Conservation (phyloP, 371 early-diverging fungal species). For the Saksenaea oblongispora region DNA sequence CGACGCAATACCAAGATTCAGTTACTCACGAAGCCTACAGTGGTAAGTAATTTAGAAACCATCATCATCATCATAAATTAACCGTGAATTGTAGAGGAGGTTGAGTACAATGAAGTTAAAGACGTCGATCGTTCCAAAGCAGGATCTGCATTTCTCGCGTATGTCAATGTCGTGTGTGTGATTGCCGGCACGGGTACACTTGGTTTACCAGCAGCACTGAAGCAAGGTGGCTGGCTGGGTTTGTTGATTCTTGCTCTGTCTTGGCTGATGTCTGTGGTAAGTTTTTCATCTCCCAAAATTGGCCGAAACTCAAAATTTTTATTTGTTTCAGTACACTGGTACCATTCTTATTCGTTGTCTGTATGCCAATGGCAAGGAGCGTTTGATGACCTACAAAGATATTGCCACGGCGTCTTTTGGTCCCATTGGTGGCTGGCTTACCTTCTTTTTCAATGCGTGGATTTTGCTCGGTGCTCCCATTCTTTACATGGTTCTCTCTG, state of each 20-base stretch:
- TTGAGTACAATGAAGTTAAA: constrained; percentile 15
- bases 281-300: neutral
- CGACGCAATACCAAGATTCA: neutral
- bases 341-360: constrained; percentile 34
- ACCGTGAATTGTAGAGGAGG: constrained; percentile 4
- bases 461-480: constrained; percentile 54
- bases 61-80: neutral
- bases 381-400: constrained; percentile 41
- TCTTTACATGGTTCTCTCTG: constrained; percentile 59
- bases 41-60: neutral
- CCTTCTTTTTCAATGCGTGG: constrained; percentile 61
- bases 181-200: constrained; percentile 83
- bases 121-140: constrained; percentile 15
- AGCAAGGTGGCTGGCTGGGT: constrained; percentile 80
- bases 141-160: constrained; percentile 40
- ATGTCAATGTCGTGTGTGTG: constrained; percentile 73
- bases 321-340: constrained; percentile 55
- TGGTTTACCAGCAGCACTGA: constrained; percentile 77
- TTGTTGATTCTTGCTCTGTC: constrained; percentile 72
- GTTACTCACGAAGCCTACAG: neutral
- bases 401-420: constrained; percentile 40
- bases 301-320: neutral
- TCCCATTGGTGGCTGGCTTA: constrained; percentile 37
- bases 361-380: constrained; percentile 31
- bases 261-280: constrained; percentile 65